Conservation (phyloP, 2,329 filamentous ascomycete genomes). For the Botrytis pseudocinerea region DNA sequence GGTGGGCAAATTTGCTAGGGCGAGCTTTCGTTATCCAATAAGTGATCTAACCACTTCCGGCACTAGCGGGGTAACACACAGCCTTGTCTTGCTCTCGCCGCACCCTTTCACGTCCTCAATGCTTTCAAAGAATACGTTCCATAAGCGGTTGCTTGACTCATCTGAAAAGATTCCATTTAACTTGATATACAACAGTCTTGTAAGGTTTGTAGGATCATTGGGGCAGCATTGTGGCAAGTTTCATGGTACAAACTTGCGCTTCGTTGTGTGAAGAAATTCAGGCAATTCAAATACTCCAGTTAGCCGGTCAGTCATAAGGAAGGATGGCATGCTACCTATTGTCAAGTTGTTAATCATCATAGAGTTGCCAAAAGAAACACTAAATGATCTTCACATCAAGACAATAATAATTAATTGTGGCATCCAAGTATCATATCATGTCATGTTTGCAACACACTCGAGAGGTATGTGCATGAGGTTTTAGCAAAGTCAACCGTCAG, state of each 20-base stretch:
- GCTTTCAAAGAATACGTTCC: background rate
- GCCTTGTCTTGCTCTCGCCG: conserved; percentile 8
- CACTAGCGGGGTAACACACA: background rate
- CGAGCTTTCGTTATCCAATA: conserved; percentile 14
- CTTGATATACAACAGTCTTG: background rate
- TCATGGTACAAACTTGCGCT: background rate
- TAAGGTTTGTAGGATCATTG: background rate
- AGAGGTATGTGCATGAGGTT: background rate
- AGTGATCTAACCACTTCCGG: conserved; percentile 15
- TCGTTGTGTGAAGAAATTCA: background rate
- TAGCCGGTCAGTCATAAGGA: background rate
- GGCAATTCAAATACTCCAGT: background rate
- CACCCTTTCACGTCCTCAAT: background rate
- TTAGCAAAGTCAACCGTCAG: background rate
- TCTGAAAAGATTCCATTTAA: background rate
- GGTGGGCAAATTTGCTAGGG: conserved; percentile 25
- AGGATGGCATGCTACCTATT: background rate
- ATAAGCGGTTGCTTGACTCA: background rate
- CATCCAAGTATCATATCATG: background rate
- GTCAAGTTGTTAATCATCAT: background rate
- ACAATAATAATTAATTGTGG: background rate
- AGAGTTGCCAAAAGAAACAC: background rate
- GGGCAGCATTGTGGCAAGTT: background rate
- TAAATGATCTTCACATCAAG: background rate
- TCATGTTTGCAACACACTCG: background rate